A percentile compares a stretch with the other conserved stretches of the same genome.
phyloP scores from a whole-genome alignment of 2,329 filamentous ascomycete species.

The Ilyonectria destructans region DNA sequence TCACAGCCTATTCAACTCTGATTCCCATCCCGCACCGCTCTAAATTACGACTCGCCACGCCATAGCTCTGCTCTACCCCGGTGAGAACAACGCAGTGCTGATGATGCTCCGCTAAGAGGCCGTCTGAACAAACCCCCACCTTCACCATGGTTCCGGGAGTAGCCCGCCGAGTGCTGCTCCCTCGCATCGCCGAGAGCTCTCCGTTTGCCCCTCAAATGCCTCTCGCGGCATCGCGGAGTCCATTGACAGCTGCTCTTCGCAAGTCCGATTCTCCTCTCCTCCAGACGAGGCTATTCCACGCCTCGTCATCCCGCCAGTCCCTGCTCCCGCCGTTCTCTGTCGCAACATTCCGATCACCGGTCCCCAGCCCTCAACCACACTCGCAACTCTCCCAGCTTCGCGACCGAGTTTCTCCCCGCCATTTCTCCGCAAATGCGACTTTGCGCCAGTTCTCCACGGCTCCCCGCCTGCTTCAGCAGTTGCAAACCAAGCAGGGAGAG shows the following conservation, averaged over 20 bases:
- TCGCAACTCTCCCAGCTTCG: slow-evolving; percentile 22
- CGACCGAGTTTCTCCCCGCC: slow-evolving; percentile 18
- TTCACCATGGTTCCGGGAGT: slow-evolving; percentile 66
- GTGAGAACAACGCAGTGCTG: slow-evolving; percentile 42
- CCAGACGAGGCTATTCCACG: slow-evolving; percentile 41
- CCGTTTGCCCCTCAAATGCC: slow-evolving; percentile 44
- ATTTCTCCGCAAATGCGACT: slow-evolving; percentile 37
- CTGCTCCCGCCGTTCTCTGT: slow-evolving; percentile 49
- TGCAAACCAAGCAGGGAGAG: slow-evolving; percentile 50
- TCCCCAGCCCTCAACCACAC: slow-evolving; percentile 25
- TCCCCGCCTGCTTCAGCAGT: slow-evolving; percentile 43
- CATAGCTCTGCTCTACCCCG: slow-evolving; percentile 26
- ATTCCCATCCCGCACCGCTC: slow-evolving; percentile 35
- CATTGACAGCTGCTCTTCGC: slow-evolving; percentile 40
- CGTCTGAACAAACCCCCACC: slow-evolving; percentile 46
- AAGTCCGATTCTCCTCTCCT: slow-evolving; percentile 37
- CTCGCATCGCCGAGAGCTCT: slow-evolving; percentile 59
- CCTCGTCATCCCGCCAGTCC: slow-evolving; percentile 37
- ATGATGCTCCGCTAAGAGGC: slow-evolving; percentile 51
- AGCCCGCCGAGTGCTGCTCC: slow-evolving; percentile 66
- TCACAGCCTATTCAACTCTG: slow-evolving; percentile 46
- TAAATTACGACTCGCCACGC: slow-evolving; percentile 24
- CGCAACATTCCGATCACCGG: slow-evolving; percentile 43
- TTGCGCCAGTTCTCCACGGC: slow-evolving; percentile 53
- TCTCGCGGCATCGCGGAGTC: slow-evolving; percentile 42